A percentile compares a stretch with the other conserved stretches of the same genome.
phyloP scores from a whole-genome alignment of 140 eudicot species.

The Stevia rebaudiana region DNA sequence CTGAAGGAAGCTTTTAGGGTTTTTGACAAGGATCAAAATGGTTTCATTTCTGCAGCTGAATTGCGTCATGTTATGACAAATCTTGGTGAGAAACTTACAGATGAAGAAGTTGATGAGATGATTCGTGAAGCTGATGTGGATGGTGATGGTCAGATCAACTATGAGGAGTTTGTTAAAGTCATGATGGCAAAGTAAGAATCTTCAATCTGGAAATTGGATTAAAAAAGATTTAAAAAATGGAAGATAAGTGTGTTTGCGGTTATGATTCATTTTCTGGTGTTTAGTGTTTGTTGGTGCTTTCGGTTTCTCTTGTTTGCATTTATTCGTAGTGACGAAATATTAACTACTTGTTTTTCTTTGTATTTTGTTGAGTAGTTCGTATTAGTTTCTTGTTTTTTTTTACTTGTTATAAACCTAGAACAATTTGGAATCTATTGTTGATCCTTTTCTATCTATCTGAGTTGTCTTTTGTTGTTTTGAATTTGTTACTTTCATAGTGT shows the following conservation, averaged over 20 bases:
- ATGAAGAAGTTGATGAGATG: constrained; percentile 44
- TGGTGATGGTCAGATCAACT: constrained; percentile 45
- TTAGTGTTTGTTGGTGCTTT: constrained; percentile 34
- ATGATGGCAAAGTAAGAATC: constrained; percentile 44
- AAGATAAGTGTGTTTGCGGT: constrained; percentile 16
- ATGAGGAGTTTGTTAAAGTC: constrained; percentile 40
- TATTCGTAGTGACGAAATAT: constrained; percentile 29
- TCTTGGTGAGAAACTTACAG: constrained; percentile 43
- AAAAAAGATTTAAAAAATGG: background rate
- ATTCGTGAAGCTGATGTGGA: constrained; percentile 50
- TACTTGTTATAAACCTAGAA: constrained; percentile 28
- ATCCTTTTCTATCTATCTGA: constrained; percentile 7
- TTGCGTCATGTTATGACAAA: constrained; percentile 42
- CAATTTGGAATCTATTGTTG: constrained; percentile 24
- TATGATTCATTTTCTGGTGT: constrained; percentile 20
- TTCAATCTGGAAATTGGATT: constrained; percentile 9
- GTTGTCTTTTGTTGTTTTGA: background rate
- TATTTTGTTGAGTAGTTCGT: constrained; percentile 28
- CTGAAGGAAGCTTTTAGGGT: constrained; percentile 43
- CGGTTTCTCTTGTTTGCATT: constrained; percentile 28
- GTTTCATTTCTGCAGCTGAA: constrained; percentile 42
- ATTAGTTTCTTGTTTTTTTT: constrained; percentile 18
- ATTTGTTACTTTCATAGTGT: no score
- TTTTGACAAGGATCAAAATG: constrained; percentile 41
- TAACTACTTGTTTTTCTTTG: constrained; percentile 33